phyloP scores from a whole-genome alignment of 257 asterid genomes.

The Nicotiana obtusifolia region DNA sequence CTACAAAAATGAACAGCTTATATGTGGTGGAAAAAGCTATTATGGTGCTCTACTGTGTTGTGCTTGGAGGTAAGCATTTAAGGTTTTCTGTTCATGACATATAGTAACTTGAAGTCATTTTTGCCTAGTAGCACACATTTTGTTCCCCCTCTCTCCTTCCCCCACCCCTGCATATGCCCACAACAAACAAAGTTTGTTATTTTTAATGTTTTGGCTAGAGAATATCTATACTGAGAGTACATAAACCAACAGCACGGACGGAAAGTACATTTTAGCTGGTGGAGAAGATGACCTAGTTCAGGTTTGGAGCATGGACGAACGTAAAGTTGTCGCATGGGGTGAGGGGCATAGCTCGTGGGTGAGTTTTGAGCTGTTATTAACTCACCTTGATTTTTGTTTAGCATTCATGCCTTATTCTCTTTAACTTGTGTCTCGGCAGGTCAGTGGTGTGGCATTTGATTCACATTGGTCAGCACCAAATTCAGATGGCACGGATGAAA shows the following conservation, averaged over 20 bases:
- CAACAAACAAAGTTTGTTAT: background rate
- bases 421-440: conserved; percentile 47
- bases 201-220: conserved; percentile 21
- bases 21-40: conserved; percentile 95
- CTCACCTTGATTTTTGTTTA: conserved; percentile 7
- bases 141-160: background rate
- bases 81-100: background rate
- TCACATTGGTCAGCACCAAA: conserved; percentile 89
- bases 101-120: background rate
- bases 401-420: conserved; percentile 12
- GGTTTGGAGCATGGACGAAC: conserved; percentile 99
- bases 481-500: conserved; percentile 81
- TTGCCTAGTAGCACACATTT: background rate
- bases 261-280: conserved; percentile 94
- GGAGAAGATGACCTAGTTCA: conserved; percentile 99
- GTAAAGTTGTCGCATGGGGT: conserved; percentile 98
- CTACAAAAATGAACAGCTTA: conserved; percentile 78
- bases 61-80: conserved; percentile 79
- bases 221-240: conserved; percentile 28
- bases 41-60: conserved; percentile 95
- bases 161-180: background rate
- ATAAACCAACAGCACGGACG: conserved; percentile 77
- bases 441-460: conserved; percentile 97
- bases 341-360: conserved; percentile 99
- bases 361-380: conserved; percentile 26